Evolutionary conservation across 2,329 filamentous ascomycete species (phyloP), one percentile per base, ranked within the genome.

Genomic region (Aspergillus versicolor): DNA sequence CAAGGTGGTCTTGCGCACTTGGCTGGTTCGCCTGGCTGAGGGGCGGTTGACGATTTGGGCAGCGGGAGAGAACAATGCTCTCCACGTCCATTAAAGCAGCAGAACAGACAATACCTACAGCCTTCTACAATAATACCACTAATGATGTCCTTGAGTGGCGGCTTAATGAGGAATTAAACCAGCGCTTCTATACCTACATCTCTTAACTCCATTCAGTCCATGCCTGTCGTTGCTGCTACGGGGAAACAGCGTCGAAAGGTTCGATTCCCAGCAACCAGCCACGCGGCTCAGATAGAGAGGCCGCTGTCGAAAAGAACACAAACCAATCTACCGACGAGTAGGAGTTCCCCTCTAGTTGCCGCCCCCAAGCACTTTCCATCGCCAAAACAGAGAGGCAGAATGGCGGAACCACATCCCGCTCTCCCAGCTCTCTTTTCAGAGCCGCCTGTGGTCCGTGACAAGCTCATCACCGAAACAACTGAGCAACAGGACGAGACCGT

Each of bases 401-500:
- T 73, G 70, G 57, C 52, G 44, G 60, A 57, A 40, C 62, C 59
- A 42, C 62, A 63, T 48, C 61, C 67, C 45, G 65, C 68, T 58
- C 68, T 77, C 56, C 74, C 77, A 49, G 61, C 66, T 50, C 65
- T 78, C 47, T 78, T 78, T 63, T 72, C 69, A 49, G 64, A 74
- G 54, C 74, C 75, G 41, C 87, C 89, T 12, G 79, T 80, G 17
- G 84, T 96, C 63, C 79, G 77, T 54, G 92, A 96, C 68, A 62
- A 68, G 15, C 79, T 92, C 50, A 70, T 77, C 48, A 94, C 92
- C 4, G 78, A 84, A 58, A 90, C 89, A 22, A 91, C 89, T 1
- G 70, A 74, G 49, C 71, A 84, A 27, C 91, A 96, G 73, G 82
- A 88, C 57, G 78, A 84, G 55, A 93, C 89, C 0, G 78, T 91